phyloP scores from a whole-genome alignment of 306 rosid genomes.

The Cucumis hystrix region DNA sequence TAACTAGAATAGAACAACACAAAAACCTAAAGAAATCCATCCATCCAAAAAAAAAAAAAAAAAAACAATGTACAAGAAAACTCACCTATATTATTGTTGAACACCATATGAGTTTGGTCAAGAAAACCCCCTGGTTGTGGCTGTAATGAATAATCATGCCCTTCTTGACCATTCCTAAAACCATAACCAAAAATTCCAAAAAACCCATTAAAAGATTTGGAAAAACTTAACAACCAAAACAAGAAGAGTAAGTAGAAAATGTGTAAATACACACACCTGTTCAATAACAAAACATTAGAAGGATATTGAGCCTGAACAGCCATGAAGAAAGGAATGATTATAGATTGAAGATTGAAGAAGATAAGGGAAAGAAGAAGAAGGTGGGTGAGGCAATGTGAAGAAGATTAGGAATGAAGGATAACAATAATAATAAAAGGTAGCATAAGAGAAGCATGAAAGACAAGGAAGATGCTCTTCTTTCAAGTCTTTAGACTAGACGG shows the following conservation, averaged over 20 bases:
- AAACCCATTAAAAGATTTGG: neutral
- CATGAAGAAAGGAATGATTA: slow-evolving; percentile 18
- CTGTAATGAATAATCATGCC: slow-evolving; percentile 49
- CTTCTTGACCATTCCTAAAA: slow-evolving; percentile 55
- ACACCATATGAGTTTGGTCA: slow-evolving; percentile 60
- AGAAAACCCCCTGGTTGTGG: slow-evolving; percentile 43
- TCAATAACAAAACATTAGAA: slow-evolving; percentile 59
- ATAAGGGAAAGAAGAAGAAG: slow-evolving; percentile 2
- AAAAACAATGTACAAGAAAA: neutral
- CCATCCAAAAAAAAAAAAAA: neutral
- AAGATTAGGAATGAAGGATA: slow-evolving; percentile 1
- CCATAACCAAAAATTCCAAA: neutral
- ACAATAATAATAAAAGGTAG: slow-evolving; percentile 27
- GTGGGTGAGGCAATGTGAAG: slow-evolving; percentile 24
- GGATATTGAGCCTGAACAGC: slow-evolving; percentile 99
- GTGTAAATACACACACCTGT: slow-evolving; percentile 31
- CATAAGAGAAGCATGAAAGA: slow-evolving; percentile 40
- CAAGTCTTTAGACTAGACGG: slow-evolving; percentile 21
- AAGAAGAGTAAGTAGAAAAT: neutral
- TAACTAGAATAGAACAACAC: neutral
- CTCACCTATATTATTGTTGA: slow-evolving; percentile 47
- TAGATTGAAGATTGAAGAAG: neutral
- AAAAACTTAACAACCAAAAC: neutral
- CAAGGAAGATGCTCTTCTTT: slow-evolving; percentile 27
- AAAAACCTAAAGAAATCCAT: neutral